Conservation (phyloP, 169 alveolate species). For the Blepharisma undulans region DNA sequence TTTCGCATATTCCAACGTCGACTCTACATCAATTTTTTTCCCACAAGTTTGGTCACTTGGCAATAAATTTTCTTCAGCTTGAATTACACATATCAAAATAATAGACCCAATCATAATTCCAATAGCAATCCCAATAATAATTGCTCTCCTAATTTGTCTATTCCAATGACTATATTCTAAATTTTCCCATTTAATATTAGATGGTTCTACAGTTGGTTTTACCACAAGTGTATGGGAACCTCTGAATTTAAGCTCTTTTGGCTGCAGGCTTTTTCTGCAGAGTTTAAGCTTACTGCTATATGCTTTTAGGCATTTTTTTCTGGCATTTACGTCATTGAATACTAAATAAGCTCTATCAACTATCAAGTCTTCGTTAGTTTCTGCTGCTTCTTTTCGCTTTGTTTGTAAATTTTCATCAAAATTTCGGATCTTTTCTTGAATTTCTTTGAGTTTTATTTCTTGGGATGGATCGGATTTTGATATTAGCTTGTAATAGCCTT, state of each 20-base stretch:
- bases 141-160: conserved; percentile 35
- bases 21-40: background rate
- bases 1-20: background rate
- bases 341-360: conserved; percentile 48
- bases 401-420: conserved; percentile 39
- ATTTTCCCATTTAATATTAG: conserved; percentile 55
- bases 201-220: conserved; percentile 41
- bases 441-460: conserved; percentile 11
- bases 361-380: conserved; percentile 36
- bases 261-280: background rate
- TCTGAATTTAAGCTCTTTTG: conserved; percentile 22
- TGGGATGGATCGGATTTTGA: conserved; percentile 4
- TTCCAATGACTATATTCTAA: conserved; percentile 43
- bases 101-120: conserved; percentile 37
- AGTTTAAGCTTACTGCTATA: conserved; percentile 10
- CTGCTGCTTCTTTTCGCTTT: background rate
- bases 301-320: conserved; percentile 30
- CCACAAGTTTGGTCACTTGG: background rate
- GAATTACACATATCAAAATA: conserved; percentile 17
- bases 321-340: conserved; percentile 20
- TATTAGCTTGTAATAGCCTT: background rate
- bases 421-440: conserved; percentile 22
- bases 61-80: background rate
- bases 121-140: conserved; percentile 1
- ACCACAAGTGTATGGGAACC: conserved; percentile 9